Conservation (phyloP, 441 rosid genomes). For the Arabidopsis hybrid region DNA sequence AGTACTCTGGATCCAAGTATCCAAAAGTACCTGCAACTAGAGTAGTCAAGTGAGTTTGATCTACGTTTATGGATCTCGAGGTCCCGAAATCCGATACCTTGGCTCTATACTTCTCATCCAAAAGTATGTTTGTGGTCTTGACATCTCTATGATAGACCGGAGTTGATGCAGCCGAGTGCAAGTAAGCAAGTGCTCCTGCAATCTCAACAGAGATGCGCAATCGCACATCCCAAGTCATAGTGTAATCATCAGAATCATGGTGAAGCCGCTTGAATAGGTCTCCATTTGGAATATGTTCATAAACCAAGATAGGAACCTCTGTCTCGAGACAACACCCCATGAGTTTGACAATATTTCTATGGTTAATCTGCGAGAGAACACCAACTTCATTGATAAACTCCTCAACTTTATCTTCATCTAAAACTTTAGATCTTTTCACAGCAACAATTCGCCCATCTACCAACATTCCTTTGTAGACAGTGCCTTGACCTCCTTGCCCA, state of each 20-base stretch:
- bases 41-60: conserved; percentile 39
- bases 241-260: conserved; percentile 28
- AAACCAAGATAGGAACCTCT: conserved; percentile 31
- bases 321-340: conserved; percentile 35
- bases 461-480: conserved; percentile 47
- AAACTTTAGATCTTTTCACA: conserved; percentile 44
- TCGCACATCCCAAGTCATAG: conserved; percentile 35
- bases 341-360: conserved; percentile 36
- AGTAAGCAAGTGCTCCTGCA: conserved; percentile 39
- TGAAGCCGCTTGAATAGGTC: conserved; percentile 34
- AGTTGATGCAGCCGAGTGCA: conserved; percentile 41
- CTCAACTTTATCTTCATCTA: conserved; percentile 36
- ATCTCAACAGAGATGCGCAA: conserved; percentile 19
- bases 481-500: conserved; percentile 53
- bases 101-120: conserved; percentile 42
- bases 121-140: conserved; percentile 37
- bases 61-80: conserved; percentile 29
- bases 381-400: conserved; percentile 40
- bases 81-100: conserved; percentile 38
- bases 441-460: conserved; percentile 36
- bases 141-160: conserved; percentile 40
- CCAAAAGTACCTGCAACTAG: conserved; percentile 41
- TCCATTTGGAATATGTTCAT: conserved; percentile 33
- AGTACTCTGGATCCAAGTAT: conserved; percentile 53
- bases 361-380: conserved; percentile 40